A percentile compares a stretch with the other conserved stretches of the same genome.
These are phyloP conservation scores for Naganishia liquefaciens DNA, from an alignment of 1,284 basidiomycete genomes.

Conservation along the genomic window DNA sequence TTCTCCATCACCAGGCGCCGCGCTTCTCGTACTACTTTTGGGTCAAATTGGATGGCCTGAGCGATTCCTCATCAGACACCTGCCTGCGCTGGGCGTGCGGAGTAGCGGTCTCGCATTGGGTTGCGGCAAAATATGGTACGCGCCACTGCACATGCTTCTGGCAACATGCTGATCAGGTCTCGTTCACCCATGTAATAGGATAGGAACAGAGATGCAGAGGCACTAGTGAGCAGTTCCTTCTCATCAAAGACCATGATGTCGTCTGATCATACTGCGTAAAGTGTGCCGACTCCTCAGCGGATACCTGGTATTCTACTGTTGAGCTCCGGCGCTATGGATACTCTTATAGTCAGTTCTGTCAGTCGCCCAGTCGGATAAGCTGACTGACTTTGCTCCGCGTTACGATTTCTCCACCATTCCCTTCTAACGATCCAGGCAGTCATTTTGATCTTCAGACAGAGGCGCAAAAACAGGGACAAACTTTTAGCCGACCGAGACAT, in stretches of 20 bases:
- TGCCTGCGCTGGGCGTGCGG: conserved; percentile 16
- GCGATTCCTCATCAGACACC: conserved; percentile 16
- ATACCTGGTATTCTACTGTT: conserved; percentile 18
- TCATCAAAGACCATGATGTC: not conserved
- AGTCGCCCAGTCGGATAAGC: not conserved
- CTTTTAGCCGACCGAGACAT: not conserved
- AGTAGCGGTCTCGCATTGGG: conserved; percentile 25
- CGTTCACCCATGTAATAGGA: not conserved
- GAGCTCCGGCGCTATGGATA: conserved; percentile 15
- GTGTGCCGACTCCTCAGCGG: not conserved
- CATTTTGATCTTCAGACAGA: conserved; percentile 19
- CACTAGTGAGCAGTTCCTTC: conserved; percentile 11
- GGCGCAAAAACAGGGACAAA: conserved; percentile 1
- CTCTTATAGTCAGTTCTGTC: conserved; percentile 6
- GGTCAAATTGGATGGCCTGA: conserved; percentile 30
- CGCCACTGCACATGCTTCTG: not conserved
- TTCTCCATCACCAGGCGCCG: not conserved
- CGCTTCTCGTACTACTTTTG: conserved; percentile 7
- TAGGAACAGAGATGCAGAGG: conserved; percentile 21
- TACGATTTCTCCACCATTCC: not conserved
- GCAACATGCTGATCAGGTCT: not conserved
- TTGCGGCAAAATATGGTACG: conserved; percentile 23
- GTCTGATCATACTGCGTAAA: not conserved
- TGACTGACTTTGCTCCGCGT: too few relatives aligned
- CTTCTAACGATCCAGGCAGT: not conserved